Percentiles rank a stretch among this genome's conserved stretches.
Conservation (phyloP, 2,329 filamentous ascomycete genomes). For the Cordyceps tenuipes region DNA sequence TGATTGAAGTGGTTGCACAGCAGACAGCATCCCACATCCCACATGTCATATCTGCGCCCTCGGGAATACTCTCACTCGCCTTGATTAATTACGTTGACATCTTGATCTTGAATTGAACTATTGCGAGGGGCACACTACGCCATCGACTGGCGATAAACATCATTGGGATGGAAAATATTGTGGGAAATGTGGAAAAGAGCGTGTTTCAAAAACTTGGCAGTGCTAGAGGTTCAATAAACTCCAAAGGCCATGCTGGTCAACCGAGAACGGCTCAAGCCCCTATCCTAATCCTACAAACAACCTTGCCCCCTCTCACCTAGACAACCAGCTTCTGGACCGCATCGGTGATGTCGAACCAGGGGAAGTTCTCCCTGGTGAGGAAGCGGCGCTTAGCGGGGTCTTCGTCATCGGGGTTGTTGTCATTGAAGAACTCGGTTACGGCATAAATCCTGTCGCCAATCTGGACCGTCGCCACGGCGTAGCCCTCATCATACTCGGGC, state of each 20-base stretch:
- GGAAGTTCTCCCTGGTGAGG: background rate
- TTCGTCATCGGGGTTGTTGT: background rate
- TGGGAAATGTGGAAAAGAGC: background rate
- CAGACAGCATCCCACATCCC: too few species aligned
- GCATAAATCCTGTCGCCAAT: slow-evolving; percentile 1
- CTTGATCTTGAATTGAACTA: too few species aligned
- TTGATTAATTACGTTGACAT: too few species aligned
- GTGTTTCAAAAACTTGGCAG: background rate
- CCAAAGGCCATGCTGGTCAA: background rate
- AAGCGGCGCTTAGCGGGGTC: too few species aligned
- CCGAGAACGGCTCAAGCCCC: too few species aligned
- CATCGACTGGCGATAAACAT: too few species aligned
- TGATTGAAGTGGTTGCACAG: too few species aligned
- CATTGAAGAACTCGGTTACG: background rate
- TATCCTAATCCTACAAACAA: background rate
- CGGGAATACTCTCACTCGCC: too few species aligned
- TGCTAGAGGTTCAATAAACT: background rate
- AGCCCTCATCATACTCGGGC: slow-evolving; percentile 11
- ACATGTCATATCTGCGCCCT: too few species aligned
- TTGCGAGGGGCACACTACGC: too few species aligned
- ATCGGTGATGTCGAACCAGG: slow-evolving; percentile 1
- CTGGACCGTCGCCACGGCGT: slow-evolving; percentile 13
- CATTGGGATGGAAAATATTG: background rate
- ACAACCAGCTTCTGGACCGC: background rate
- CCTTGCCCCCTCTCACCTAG: background rate